These are phyloP conservation scores for Boletus subcaerulescens DNA, from an alignment of 768 basidiomycete genomes.

Conservation along the genomic window DNA sequence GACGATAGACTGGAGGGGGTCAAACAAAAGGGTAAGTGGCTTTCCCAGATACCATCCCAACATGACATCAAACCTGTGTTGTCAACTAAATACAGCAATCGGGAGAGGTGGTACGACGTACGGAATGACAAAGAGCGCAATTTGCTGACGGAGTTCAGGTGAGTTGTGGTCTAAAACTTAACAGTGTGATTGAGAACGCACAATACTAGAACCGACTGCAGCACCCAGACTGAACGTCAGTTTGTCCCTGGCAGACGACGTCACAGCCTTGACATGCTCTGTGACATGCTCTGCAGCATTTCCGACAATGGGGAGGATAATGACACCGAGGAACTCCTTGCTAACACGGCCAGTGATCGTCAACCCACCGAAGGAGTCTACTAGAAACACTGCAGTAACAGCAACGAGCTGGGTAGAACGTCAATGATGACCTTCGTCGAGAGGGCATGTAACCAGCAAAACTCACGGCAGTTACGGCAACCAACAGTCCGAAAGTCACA, in stretches of 20 bases:
- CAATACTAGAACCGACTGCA: slow-evolving; percentile 81
- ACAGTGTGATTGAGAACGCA: slow-evolving; percentile 34
- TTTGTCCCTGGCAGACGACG: slow-evolving; percentile 87
- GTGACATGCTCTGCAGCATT: slow-evolving; percentile 92
- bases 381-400: slow-evolving; percentile 63
- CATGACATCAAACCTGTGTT: slow-evolving; percentile 63
- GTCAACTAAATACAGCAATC: slow-evolving; percentile 8
- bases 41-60: slow-evolving; percentile 81
- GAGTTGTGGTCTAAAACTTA: neutral
- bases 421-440: neutral
- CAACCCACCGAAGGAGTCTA: slow-evolving; percentile 78
- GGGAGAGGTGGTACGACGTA: slow-evolving; percentile 23
- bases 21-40: slow-evolving; percentile 78
- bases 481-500: slow-evolving; percentile 53
- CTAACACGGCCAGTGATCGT: slow-evolving; percentile 54
- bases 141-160: slow-evolving; percentile 50
- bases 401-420: slow-evolving; percentile 43
- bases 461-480: slow-evolving; percentile 61
- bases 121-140: slow-evolving; percentile 66
- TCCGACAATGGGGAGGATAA: slow-evolving; percentile 88
- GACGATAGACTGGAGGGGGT: slow-evolving; percentile 71
- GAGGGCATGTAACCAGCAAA: neutral
- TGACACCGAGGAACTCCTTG: slow-evolving; percentile 83
- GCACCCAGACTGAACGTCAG: slow-evolving; percentile 84
- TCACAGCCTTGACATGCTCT: slow-evolving; percentile 51